Evolutionary conservation across 1,139 yeast genomes (phyloP).

Genomic region (Barnettozyma hawaiiensis): DNA sequence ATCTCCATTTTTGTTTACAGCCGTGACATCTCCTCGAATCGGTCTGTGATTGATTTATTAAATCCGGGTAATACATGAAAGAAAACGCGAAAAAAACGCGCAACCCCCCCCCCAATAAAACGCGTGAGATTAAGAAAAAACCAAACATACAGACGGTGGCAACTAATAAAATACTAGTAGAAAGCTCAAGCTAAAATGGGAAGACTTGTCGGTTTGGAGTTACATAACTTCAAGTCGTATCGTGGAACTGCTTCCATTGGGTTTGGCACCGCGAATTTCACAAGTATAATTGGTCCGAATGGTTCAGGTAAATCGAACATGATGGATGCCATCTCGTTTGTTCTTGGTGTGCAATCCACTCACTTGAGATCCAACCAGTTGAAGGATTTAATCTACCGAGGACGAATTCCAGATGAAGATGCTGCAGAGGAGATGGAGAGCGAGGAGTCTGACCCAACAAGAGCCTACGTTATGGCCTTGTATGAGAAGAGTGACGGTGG

Average conservation of each 20-base stretch:
- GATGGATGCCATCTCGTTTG: conserved; percentile 98
- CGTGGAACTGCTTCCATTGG: conserved; percentile 71
- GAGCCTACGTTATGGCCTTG: conserved; percentile 77
- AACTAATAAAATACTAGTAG: too few species aligned
- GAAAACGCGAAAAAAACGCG: too few species aligned
- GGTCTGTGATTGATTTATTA: neutral
- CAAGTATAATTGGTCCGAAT: conserved; percentile 94
- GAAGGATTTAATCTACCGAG: conserved; percentile 77
- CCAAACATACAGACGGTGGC: too few species aligned
- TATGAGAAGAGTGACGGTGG: conserved; percentile 66
- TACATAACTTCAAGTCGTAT: conserved; percentile 87
- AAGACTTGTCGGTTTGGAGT: conserved; percentile 64
- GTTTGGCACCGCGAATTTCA: conserved; percentile 76
- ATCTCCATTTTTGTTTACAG: too few species aligned
- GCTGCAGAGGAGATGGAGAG: conserved; percentile 21
- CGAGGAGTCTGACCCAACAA: conserved; percentile 38
- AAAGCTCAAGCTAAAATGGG: conserved; percentile 57
- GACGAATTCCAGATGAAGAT: conserved; percentile 34
- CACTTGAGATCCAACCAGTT: conserved; percentile 73
- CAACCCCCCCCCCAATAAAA: neutral
- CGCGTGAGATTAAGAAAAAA: neutral
- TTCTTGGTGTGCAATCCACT: conserved; percentile 74
- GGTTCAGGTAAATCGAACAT: conserved; percentile 96
- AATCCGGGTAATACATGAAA: neutral
- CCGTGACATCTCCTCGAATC: neutral